Evolutionary conservation across 2,329 filamentous ascomycete species (phyloP).

Genomic region (Orbilia ellipsospora): DNA sequence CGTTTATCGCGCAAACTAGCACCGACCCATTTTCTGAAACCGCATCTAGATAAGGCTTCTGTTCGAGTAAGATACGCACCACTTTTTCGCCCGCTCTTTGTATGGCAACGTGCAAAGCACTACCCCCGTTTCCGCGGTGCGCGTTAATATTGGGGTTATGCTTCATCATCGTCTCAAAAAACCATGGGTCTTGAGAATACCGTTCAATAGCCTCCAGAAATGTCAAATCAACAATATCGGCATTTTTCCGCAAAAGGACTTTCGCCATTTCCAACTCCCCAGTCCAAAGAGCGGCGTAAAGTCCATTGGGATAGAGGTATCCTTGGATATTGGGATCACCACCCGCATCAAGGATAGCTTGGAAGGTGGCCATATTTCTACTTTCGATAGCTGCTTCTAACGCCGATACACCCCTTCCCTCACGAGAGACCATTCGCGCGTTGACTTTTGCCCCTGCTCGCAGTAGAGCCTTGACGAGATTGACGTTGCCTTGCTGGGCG

Average conservation of each 20-base stretch:
- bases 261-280: conserved; percentile 39
- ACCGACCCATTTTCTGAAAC: conserved; percentile 13
- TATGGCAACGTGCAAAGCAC: conserved; percentile 29
- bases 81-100: conserved; percentile 10
- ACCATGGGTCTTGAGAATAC: conserved; percentile 32
- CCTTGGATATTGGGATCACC: conserved; percentile 20
- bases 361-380: conserved; percentile 17
- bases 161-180: conserved; percentile 28
- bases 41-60: conserved; percentile 28
- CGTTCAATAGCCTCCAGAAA: conserved; percentile 26
- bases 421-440: not conserved
- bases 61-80: conserved; percentile 6
- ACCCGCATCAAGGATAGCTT: conserved; percentile 22
- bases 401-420: conserved; percentile 6
- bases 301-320: conserved; percentile 11
- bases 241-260: conserved; percentile 17
- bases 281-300: conserved; percentile 20
- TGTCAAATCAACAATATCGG: conserved; percentile 23
- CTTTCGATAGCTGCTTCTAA: conserved; percentile 37
- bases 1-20: conserved; percentile 11
- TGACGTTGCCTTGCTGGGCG: conserved; percentile 19
- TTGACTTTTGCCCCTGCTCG: conserved; percentile 28
- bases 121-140: not conserved
- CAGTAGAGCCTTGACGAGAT: conserved; percentile 19
- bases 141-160: conserved; percentile 28